Base-by-base conservation (phyloP, 2,329 filamentous ascomycete species). In the Tolypocladium amazonense region DNA sequence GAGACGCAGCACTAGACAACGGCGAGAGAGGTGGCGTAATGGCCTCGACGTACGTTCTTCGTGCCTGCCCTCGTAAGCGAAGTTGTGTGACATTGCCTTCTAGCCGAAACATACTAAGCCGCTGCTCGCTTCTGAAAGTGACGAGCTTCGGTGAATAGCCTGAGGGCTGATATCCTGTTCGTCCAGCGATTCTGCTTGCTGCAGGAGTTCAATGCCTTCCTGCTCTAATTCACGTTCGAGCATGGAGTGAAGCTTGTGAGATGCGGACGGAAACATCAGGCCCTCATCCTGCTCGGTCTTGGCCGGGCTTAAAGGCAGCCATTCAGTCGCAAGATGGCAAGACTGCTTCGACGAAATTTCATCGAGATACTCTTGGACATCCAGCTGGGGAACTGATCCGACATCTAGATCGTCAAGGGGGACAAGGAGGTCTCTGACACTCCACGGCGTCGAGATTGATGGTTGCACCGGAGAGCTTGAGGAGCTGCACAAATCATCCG, bases 21-120 rank as follows among this genome's bases (percentile, higher is more conserved):
- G 70, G 69, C 20, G 69, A 70, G 8, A 73, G 60, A 3, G 67
- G 71, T 15, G 66, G 68, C 11, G 67, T 71, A 6, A 73, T 20
- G 20, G 30, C 55, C 5, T 61, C 58, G 23, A 47, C 9, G 12
- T 33, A 20, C 9, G 18, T 23, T 27, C 25, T 59, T 12, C n/a
- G 5, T 8, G 30, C n/a, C 58, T 59, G n/a, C 15, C 15, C 25
- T n/a, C 5, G 25, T 58, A 38, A 50, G 38, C 15, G 3, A n/a
- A 25, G 27, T 12, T n/a, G 1, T 45, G 12, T 37, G 18, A 37
- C 50, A n/a, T 11, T 37, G 50, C 50, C 20, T 15, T 15, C 12
- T 25, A 37, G 14, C 35, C 50, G 20, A 15, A n/a, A 37, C 50
- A 4, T 23, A 54, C 30, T 30, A 23, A 20, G 11, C 20, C 11